These are phyloP conservation scores for Carex pumila DNA, from an alignment of 176 grass and related monocot species.

Conservation along the genomic window DNA sequence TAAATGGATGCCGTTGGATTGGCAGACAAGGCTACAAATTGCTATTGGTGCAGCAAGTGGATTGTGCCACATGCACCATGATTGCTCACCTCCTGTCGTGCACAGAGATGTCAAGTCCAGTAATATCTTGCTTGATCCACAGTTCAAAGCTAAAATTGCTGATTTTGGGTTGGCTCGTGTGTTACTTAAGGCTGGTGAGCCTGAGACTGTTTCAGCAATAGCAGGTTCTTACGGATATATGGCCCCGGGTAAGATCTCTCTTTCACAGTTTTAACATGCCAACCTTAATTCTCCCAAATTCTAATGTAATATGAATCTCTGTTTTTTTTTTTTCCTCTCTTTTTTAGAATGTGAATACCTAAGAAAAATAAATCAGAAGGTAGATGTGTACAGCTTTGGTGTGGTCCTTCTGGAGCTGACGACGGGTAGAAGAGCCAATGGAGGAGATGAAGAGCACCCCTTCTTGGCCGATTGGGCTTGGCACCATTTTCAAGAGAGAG, in stretches of 20 bases:
- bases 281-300: neutral
- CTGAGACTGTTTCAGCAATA: conserved; percentile 47
- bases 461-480: conserved; percentile 79
- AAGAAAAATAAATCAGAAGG: conserved; percentile 64
- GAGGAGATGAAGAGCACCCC: conserved; percentile 26
- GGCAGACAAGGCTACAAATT: conserved; percentile 51
- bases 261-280: neutral
- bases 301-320: neutral
- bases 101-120: conserved; percentile 90
- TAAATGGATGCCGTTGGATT: conserved; percentile 40
- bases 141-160: conserved; percentile 59
- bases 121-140: conserved; percentile 64
- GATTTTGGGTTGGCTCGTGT: conserved; percentile 76
- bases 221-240: conserved; percentile 78
- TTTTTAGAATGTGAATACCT: conserved; percentile 54
- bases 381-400: conserved; percentile 84
- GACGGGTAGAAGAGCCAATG: conserved; percentile 38
- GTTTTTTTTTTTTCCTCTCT: neutral
- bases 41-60: conserved; percentile 52
- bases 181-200: conserved; percentile 49
- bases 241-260: conserved; percentile 46
- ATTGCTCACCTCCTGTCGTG: conserved; percentile 43
- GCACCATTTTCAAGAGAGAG: conserved; percentile 37
- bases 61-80: conserved; percentile 81
- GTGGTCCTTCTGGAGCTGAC: conserved; percentile 76